Evolutionary conservation across 768 basidiomycete species (phyloP).

Genomic region (Sarcodon sp.): DNA sequence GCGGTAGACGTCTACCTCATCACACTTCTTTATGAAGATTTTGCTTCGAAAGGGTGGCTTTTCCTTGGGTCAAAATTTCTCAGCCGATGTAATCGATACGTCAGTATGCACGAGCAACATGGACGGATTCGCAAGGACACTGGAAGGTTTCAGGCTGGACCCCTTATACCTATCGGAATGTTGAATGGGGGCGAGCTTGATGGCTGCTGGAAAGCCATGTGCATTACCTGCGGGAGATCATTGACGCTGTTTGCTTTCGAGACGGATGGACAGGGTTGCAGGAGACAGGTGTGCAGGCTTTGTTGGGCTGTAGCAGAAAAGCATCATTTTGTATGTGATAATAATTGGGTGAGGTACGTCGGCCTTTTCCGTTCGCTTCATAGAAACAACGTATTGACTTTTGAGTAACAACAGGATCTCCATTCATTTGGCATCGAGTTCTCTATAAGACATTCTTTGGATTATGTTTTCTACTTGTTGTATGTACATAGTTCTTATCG

Average conservation of each 20-base stretch:
- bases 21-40: conserved; percentile 13
- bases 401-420: neutral
- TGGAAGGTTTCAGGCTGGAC: neutral
- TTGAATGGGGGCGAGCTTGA: neutral
- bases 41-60: neutral
- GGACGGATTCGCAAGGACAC: neutral
- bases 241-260: neutral
- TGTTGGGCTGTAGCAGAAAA: neutral
- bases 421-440: neutral
- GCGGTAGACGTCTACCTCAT: conserved; percentile 25
- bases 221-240: neutral
- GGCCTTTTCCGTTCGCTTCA: too few relatives aligned
- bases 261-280: neutral
- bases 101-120: neutral
- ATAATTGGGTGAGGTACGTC: neutral
- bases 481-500: too few relatives aligned
- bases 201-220: neutral
- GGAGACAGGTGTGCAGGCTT: neutral
- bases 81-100: neutral
- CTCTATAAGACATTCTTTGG: too few relatives aligned
- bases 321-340: neutral
- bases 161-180: neutral
- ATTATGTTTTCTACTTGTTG: too few relatives aligned
- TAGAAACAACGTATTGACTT: too few relatives aligned
- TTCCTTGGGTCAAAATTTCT: neutral